These are phyloP conservation scores for Elaeagnus macrophylla DNA, from an alignment of 306 rosid species.

Conservation along the genomic window DNA sequence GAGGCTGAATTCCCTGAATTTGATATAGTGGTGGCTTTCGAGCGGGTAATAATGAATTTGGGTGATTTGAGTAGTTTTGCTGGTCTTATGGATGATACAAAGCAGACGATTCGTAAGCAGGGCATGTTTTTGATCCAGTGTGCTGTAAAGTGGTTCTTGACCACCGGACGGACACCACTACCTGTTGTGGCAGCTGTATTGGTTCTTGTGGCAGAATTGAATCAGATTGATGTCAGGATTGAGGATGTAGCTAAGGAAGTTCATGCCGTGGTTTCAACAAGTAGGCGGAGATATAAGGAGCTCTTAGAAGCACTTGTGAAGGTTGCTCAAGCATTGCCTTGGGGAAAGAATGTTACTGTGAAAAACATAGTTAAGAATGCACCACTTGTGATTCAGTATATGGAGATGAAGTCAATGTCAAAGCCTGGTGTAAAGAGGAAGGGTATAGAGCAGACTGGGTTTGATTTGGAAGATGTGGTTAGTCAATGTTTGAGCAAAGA, in stretches of 20 bases:
- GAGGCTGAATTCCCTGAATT: slow-evolving; percentile 41
- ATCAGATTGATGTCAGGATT: slow-evolving; percentile 35
- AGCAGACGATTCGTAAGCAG: slow-evolving; percentile 47
- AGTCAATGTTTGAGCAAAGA: slow-evolving; percentile 37
- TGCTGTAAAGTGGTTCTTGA: slow-evolving; percentile 64
- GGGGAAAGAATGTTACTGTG: slow-evolving; percentile 67
- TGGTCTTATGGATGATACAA: slow-evolving; percentile 9
- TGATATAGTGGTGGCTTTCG: slow-evolving; percentile 44
- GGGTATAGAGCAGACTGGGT: slow-evolving; percentile 16
- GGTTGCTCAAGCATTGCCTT: slow-evolving; percentile 67
- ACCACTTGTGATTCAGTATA: slow-evolving; percentile 52
- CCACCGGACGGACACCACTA: slow-evolving; percentile 61
- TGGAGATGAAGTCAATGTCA: slow-evolving; percentile 63
- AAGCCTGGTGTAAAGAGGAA: slow-evolving; percentile 25
- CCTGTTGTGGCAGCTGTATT: slow-evolving; percentile 70
- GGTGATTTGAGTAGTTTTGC: slow-evolving; percentile 25
- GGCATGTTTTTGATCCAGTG: slow-evolving; percentile 63
- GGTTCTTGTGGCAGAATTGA: slow-evolving; percentile 52
- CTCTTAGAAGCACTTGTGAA: slow-evolving; percentile 57
- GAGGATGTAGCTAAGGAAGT: slow-evolving; percentile 50
- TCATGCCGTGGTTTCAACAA: slow-evolving; percentile 43
- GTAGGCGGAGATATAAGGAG: slow-evolving; percentile 53
- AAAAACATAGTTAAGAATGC: slow-evolving; percentile 59
- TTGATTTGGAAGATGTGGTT: slow-evolving; percentile 47
- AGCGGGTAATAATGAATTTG: slow-evolving; percentile 23